These are phyloP conservation scores for Teunomyces tritomae DNA, from an alignment of 805 yeast species.

Conservation along the genomic window DNA sequence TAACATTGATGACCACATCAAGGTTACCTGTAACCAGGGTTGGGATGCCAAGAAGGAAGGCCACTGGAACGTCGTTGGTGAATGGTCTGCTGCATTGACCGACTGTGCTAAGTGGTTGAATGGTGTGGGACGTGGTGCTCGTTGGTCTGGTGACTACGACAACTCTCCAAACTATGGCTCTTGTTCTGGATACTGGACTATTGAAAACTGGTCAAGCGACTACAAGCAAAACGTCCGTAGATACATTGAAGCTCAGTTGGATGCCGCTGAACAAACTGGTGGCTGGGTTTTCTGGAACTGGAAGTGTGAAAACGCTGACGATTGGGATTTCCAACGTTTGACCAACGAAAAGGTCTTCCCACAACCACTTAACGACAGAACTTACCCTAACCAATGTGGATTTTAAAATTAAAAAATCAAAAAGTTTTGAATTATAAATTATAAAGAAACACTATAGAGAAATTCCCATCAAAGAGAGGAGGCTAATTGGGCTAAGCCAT, in stretches of 20 bases:
- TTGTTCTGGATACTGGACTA: conserved; percentile 44
- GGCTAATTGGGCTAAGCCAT: neutral
- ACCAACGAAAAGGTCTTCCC: conserved; percentile 67
- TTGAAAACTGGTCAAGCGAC: conserved; percentile 54
- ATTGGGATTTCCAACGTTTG: conserved; percentile 80
- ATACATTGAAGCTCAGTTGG: conserved; percentile 87
- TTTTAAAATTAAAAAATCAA: conserved; percentile 12
- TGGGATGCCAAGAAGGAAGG: conserved; percentile 41
- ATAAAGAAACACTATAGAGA: neutral
- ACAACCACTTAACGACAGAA: conserved; percentile 68
- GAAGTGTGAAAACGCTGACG: conserved; percentile 79
- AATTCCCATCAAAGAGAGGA: neutral
- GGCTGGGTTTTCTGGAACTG: conserved; percentile 97
- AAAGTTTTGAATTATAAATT: neutral
- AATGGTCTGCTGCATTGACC: conserved; percentile 80
- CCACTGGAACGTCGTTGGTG: conserved; percentile 75
- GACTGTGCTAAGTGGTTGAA: conserved; percentile 89
- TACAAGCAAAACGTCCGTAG: conserved; percentile 58
- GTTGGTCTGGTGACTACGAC: conserved; percentile 71
- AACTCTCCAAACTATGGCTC: conserved; percentile 50
- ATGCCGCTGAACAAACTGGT: conserved; percentile 63
- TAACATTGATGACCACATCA: conserved; percentile 60
- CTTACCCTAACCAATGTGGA: conserved; percentile 67
- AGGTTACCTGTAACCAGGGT: conserved; percentile 32
- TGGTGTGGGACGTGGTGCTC: conserved; percentile 75